Percentiles rank a stretch among this genome's conserved stretches.
phyloP scores from a whole-genome alignment of 2,329 filamentous ascomycete genomes.

The Neocatenulostroma microsporum region DNA sequence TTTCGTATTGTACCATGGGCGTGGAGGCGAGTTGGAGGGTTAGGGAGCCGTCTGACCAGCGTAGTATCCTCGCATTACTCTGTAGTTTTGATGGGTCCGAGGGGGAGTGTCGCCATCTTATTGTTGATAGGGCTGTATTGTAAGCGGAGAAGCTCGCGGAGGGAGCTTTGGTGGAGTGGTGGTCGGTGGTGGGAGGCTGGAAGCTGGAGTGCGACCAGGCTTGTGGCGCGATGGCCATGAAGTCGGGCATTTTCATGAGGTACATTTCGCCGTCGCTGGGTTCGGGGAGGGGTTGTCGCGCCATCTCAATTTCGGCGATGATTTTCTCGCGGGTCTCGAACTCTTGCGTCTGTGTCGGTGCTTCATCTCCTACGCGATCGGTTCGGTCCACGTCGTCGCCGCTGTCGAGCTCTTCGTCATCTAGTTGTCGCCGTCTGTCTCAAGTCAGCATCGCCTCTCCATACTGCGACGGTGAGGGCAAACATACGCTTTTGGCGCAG shows the following conservation, averaged over 20 bases:
- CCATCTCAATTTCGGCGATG: constrained; percentile 56
- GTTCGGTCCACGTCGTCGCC: constrained; percentile 55
- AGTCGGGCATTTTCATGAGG: constrained; percentile 62
- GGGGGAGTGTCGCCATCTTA: constrained; percentile 62
- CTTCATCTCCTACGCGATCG: constrained; percentile 50
- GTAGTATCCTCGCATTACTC: constrained; percentile 67
- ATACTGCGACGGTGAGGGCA: not conserved
- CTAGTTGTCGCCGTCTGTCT: constrained; percentile 32
- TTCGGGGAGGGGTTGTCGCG: constrained; percentile 62
- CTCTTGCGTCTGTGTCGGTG: constrained; percentile 35
- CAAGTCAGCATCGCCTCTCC: constrained; percentile 2
- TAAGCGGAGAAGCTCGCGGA: constrained; percentile 51
- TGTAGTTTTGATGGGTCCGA: constrained; percentile 58
- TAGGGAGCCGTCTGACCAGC: constrained; percentile 72
- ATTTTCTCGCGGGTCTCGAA: constrained; percentile 39
- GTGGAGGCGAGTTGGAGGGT: constrained; percentile 66
- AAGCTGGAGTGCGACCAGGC: constrained; percentile 61
- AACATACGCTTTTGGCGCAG: constrained; percentile 21
- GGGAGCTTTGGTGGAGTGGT: constrained; percentile 41
- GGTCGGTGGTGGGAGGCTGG: constrained; percentile 53
- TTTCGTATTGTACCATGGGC: constrained; percentile 62
- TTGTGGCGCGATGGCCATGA: constrained; percentile 61
- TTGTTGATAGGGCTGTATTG: constrained; percentile 57
- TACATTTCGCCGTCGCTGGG: constrained; percentile 65
- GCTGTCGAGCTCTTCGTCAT: constrained; percentile 57